Conservation (phyloP, 257 asterid genomes). For the Solanum corneliomulleri region DNA sequence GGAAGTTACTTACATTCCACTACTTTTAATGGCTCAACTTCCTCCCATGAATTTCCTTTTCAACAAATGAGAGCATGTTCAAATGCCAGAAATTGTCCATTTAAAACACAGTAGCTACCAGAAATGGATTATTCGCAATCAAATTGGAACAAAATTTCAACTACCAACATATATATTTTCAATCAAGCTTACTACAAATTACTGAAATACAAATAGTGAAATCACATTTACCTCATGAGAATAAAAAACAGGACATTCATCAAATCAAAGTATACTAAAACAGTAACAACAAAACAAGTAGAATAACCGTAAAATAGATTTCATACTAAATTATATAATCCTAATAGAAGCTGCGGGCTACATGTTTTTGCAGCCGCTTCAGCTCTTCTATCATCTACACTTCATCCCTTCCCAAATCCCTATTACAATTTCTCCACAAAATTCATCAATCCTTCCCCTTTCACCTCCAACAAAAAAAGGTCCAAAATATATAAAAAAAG, state of each 20-base stretch:
- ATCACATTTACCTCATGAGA: not conserved
- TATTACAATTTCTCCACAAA: not conserved
- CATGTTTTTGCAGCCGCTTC: constrained; percentile 69
- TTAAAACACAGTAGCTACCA: not conserved
- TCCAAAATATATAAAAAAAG: not conserved
- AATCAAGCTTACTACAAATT: not conserved
- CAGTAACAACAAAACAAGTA: not conserved
- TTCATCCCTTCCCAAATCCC: not conserved
- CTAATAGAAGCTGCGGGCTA: constrained; percentile 64
- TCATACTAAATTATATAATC: not conserved
- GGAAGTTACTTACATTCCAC: not conserved
- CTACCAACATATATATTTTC: not conserved
- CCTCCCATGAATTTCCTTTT: not conserved
- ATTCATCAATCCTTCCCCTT: not conserved
- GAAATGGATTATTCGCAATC: not conserved
- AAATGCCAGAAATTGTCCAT: not conserved
- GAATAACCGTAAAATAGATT: not conserved
- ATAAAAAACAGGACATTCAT: not conserved
- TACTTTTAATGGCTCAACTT: not conserved
- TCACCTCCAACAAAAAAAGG: not conserved
- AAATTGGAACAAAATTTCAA: not conserved
- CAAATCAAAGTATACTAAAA: not conserved
- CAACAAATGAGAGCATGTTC: not conserved
- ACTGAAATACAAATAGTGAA: not conserved
- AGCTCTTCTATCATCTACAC: constrained; percentile 20